phyloP scores from a whole-genome alignment of 1,284 basidiomycete species.

The Termitomyces sp. region DNA sequence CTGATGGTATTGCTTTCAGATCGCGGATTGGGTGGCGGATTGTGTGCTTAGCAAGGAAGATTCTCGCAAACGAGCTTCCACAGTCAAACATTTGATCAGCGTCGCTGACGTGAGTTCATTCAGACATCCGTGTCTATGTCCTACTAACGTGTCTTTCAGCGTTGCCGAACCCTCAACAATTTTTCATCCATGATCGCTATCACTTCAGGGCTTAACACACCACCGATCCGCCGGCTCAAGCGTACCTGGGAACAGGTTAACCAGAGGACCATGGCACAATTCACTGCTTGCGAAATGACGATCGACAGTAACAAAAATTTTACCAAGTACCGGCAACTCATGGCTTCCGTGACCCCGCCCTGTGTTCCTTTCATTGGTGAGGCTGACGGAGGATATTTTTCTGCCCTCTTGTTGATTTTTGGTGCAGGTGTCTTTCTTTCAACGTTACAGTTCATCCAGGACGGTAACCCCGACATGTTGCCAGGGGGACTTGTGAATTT shows the following conservation, averaged over 20 bases:
- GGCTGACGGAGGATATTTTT: conserved; percentile 14
- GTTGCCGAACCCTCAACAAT: conserved; percentile 87
- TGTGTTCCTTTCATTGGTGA: conserved; percentile 97
- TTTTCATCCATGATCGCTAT: conserved; percentile 97
- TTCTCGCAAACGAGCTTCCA: conserved; percentile 73
- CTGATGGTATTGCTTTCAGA: conserved; percentile 36
- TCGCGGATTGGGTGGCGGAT: conserved; percentile 94
- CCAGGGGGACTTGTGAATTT: conserved; percentile 89
- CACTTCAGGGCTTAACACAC: conserved; percentile 91
- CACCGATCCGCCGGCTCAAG: conserved; percentile 88
- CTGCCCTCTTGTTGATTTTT: not conserved
- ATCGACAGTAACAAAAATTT: conserved; percentile 93
- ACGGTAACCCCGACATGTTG: conserved; percentile 90
- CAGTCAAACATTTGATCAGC: conserved; percentile 90
- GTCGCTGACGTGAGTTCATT: conserved; percentile 79
- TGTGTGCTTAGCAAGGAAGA: conserved; percentile 84
- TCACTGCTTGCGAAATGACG: conserved; percentile 72
- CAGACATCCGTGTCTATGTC: conserved; percentile 6
- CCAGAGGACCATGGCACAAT: conserved; percentile 63
- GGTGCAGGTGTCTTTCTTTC: conserved; percentile 87
- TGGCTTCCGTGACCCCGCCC: conserved; percentile 85
- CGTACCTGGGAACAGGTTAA: conserved; percentile 93
- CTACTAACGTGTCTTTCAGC: conserved; percentile 42
- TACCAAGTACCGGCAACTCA: conserved; percentile 82
- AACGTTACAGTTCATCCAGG: conserved; percentile 95